A percentile compares a stretch with the other conserved stretches of the same genome.
phyloP scores from a whole-genome alignment of 176 grass and related monocot genomes.

The Luzula sylvatica region DNA sequence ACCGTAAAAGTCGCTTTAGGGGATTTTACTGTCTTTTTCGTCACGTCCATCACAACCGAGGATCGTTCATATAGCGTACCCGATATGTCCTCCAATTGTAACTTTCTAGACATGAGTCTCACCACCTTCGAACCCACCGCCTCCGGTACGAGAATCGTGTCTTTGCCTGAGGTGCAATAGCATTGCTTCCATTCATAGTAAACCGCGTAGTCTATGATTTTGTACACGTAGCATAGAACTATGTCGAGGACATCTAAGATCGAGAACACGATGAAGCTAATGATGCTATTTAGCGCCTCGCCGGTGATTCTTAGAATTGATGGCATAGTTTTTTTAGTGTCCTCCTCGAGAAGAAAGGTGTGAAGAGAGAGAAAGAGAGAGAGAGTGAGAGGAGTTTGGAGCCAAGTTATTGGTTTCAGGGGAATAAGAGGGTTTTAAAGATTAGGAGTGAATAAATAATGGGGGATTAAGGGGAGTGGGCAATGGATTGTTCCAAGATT shows the following conservation, averaged over 20 bases:
- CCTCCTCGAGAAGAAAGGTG: not conserved
- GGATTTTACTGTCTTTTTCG: slow-evolving; percentile 29
- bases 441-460: slow-evolving; percentile 18
- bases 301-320: slow-evolving; percentile 18
- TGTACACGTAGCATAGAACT: slow-evolving; percentile 83
- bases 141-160: slow-evolving; percentile 20
- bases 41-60: slow-evolving; percentile 49
- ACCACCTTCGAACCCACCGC: slow-evolving; percentile 56
- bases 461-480: not conserved
- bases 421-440: not conserved
- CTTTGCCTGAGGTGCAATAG: slow-evolving; percentile 47
- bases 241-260: slow-evolving; percentile 70
- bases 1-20: slow-evolving; percentile 44
- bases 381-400: not conserved
- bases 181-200: slow-evolving; percentile 92
- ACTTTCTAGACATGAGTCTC: slow-evolving; percentile 43
- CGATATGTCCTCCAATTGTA: slow-evolving; percentile 93
- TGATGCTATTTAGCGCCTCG: slow-evolving; percentile 37
- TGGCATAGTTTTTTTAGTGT: slow-evolving; percentile 13
- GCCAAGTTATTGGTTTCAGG: slow-evolving; percentile 9
- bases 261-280: slow-evolving; percentile 94
- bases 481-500: slow-evolving; percentile 7
- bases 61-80: slow-evolving; percentile 81
- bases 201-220: slow-evolving; percentile 68
- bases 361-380: slow-evolving; percentile 11